These are phyloP conservation scores for Colletotrichum melonis DNA, from an alignment of 2,329 filamentous ascomycete genomes.

Conservation along the genomic window DNA sequence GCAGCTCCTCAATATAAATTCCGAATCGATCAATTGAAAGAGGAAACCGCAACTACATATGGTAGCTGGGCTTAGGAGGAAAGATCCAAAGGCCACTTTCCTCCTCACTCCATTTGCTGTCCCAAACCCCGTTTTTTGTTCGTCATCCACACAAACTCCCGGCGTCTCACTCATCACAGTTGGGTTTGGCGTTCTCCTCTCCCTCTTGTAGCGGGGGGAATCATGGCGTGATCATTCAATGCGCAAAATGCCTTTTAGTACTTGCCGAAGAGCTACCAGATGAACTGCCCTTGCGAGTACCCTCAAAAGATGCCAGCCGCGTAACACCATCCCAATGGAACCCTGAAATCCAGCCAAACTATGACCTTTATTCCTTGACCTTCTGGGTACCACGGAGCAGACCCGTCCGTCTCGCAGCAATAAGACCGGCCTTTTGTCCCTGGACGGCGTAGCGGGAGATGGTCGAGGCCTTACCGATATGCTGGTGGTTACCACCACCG, in stretches of 20 bases:
- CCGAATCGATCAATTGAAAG: slow-evolving; percentile 16
- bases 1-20: slow-evolving; percentile 1
- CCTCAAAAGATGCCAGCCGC: slow-evolving; percentile 71
- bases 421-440: slow-evolving; percentile 99
- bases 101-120: slow-evolving; percentile 14
- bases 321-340: slow-evolving; percentile 75
- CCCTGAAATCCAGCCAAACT: slow-evolving; percentile 58
- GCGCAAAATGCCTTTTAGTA: slow-evolving; percentile 61
- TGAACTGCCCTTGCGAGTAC: slow-evolving; percentile 59
- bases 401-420: slow-evolving; percentile 99
- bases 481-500: slow-evolving; percentile 99
- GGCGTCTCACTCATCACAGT: slow-evolving; percentile 29
- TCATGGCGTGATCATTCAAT: slow-evolving; percentile 46
- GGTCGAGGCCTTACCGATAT: slow-evolving; percentile 99
- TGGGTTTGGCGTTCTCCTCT: slow-evolving; percentile 11
- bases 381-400: slow-evolving; percentile 99
- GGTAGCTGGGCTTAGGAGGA: slow-evolving; percentile 5
- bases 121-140: slow-evolving; percentile 26
- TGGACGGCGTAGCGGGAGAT: slow-evolving; percentile 97
- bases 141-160: slow-evolving; percentile 24
- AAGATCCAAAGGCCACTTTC: slow-evolving; percentile 1
- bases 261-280: slow-evolving; percentile 61
- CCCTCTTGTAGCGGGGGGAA: slow-evolving; percentile 28
- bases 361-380: slow-evolving; percentile 86
- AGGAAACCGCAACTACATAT: slow-evolving; percentile 19